phyloP scores from a whole-genome alignment of 202 grass and related monocot species.

The Schoenoplectus tabernaemontani region DNA sequence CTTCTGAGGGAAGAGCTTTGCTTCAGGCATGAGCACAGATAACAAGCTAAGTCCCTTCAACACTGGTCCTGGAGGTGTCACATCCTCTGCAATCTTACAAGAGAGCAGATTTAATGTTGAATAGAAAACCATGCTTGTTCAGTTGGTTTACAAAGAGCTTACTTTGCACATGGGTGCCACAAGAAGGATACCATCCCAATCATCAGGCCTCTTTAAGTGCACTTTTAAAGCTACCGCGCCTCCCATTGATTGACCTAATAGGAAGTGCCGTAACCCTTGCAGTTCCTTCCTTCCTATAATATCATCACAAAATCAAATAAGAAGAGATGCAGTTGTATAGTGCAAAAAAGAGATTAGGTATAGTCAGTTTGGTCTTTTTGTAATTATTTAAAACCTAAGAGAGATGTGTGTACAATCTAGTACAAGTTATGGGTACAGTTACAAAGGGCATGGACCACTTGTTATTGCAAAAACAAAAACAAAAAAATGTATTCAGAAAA shows the following conservation, averaged over 20 bases:
- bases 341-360: not conserved
- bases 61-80: slow-evolving; percentile 67
- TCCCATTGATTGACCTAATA: slow-evolving; percentile 97
- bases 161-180: slow-evolving; percentile 99
- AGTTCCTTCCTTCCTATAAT: slow-evolving; percentile 50
- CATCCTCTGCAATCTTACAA: slow-evolving; percentile 96
- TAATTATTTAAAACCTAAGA: not conserved
- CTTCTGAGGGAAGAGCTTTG: slow-evolving; percentile 83
- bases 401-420: not conserved
- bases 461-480: too few relatives aligned
- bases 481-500: too few relatives aligned
- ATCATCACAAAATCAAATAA: slow-evolving; percentile 19
- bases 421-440: too few relatives aligned
- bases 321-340: slow-evolving; percentile 15
- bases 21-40: slow-evolving; percentile 89
- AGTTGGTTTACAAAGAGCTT: slow-evolving; percentile 22
- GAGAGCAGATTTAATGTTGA: slow-evolving; percentile 20
- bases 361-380: not conserved
- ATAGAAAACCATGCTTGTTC: not conserved
- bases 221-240: slow-evolving; percentile 92
- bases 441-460: too few relatives aligned
- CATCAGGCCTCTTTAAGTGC: slow-evolving; percentile 63
- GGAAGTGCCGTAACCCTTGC: slow-evolving; percentile 50
- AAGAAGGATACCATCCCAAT: slow-evolving; percentile 89
- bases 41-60: slow-evolving; percentile 68